Conservation (phyloP, 768 basidiomycete species). For the Naganishia vishniacii region DNA sequence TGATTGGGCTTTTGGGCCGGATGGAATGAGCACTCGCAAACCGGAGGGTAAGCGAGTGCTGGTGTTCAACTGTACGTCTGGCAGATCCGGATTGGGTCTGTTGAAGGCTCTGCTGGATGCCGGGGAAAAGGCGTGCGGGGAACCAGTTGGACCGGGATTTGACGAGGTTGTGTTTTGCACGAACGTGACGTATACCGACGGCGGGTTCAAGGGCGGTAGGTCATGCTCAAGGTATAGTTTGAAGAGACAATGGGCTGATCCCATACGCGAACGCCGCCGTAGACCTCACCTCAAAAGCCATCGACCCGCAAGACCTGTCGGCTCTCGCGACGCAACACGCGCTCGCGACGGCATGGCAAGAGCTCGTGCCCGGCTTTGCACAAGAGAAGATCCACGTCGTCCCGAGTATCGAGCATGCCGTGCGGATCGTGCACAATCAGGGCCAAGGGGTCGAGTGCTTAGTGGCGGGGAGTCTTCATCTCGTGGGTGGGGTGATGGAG, state of each 20-base stretch:
- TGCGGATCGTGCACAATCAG: conserved; percentile 58
- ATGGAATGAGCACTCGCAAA: conserved; percentile 28
- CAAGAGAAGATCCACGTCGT: conserved; percentile 65
- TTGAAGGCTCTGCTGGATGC: conserved; percentile 59
- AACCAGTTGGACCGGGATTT: conserved; percentile 52
- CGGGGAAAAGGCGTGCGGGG: conserved; percentile 43
- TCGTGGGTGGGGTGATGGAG: conserved; percentile 90
- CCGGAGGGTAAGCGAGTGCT: conserved; percentile 55
- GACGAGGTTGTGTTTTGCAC: conserved; percentile 88
- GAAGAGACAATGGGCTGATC: background rate
- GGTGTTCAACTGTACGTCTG: conserved; percentile 91
- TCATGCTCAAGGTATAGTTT: conserved; percentile 5
- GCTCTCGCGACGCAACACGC: conserved; percentile 70
- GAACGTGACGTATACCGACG: conserved; percentile 88
- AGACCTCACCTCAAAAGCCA: conserved; percentile 74
- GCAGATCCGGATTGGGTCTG: conserved; percentile 72
- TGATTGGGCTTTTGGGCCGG: conserved; percentile 74
- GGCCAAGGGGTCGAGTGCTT: conserved; percentile 57
- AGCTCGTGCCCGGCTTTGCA: conserved; percentile 61
- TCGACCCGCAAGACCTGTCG: conserved; percentile 60
- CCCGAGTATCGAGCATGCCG: conserved; percentile 81
- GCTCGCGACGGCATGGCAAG: conserved; percentile 67
- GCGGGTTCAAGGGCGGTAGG: conserved; percentile 83
- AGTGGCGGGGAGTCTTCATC: conserved; percentile 84
- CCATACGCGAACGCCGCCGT: background rate